phyloP scores from a whole-genome alignment of 169 alveolate species.

The Eimeria necatrix region DNA sequence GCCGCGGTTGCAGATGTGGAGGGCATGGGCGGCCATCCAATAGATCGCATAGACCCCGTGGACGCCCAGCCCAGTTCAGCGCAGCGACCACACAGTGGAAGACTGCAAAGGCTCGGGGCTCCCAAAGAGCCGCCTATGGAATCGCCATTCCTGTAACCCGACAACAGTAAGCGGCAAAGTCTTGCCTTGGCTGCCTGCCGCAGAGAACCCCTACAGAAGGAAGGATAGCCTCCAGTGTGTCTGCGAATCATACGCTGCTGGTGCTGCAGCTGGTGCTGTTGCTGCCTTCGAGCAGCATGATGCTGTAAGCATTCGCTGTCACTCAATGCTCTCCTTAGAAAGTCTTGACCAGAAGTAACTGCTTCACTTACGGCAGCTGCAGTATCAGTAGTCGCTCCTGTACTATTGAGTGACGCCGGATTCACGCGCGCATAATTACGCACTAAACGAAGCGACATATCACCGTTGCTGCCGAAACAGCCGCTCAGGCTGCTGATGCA shows the following conservation, averaged over 20 bases:
- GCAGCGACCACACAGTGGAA: conserved; percentile 21
- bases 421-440: not conserved
- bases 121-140: not conserved
- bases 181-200: not conserved
- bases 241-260: conserved; percentile 48
- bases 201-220: not conserved
- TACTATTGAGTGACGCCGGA: not conserved
- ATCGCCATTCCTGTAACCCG: not conserved
- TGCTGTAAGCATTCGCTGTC: conserved; percentile 49
- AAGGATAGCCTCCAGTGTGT: conserved; percentile 42
- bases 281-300: conserved; percentile 7
- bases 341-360: not conserved
- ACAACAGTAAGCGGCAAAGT: conserved; percentile 12
- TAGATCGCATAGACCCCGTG: not conserved
- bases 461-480: conserved; percentile 27
- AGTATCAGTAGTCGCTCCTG: conserved; percentile 36
- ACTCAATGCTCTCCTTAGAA: conserved; percentile 7
- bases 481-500: conserved; percentile 52
- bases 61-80: not conserved
- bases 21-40: not conserved
- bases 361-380: conserved; percentile 6
- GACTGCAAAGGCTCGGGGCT: not conserved
- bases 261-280: conserved; percentile 53
- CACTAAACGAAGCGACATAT: not conserved
- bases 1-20: not conserved